Evolutionary conservation across 2,329 filamentous ascomycete species (phyloP), one percentile per base, ranked within the genome.

Genomic region (Xylariaceae sp.): DNA sequence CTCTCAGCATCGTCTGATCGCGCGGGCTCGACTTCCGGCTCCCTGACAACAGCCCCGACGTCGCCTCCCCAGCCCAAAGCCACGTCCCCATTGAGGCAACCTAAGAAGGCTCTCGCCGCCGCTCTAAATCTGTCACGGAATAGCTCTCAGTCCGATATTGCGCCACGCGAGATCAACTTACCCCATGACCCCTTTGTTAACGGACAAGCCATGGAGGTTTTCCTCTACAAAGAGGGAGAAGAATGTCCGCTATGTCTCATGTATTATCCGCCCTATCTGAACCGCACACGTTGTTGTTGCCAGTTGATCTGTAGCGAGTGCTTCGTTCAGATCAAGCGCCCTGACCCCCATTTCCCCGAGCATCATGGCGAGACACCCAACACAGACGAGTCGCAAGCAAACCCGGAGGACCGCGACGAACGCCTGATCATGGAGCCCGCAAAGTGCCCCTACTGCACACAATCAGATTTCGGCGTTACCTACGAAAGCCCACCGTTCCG

Each of bases 191-290:
- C 90, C 0, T 93, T 89, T 68, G 89, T 97, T 50, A 96, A 97
- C 67, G 93, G 94, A n/a, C 91, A 96, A 67, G 89, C 89, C 0
- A 80, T 97, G 51, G 94, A 97, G 74, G 93, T 92, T 0, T 93
- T 90, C 65, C 78, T 99, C 1, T 99, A 99, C 79, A 96, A 96
- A 73, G 86, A 96, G 66, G 88, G 91, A 2, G 77, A 80, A 5
- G 94, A 99, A 72, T 99, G 94, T 69, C 93, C 94, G 4, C 96
- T 99, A 63, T 99, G 94, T 77, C 96, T 97, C 72, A 80, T 97
- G 56, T 95, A 92, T 67, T 99, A 97, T 66, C 94, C 94, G 0
- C 92, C 92, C 2, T 95, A 95, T 71, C 81, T 99, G 35, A 99
- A 99, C 75, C 88, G 87, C 65, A 99, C 94, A 0, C 82, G 94